Evolutionary conservation across 352 stramenopile species (phyloP), one percentile per base, ranked within the genome.

Genomic region (Phytopythium helicoides): DNA sequence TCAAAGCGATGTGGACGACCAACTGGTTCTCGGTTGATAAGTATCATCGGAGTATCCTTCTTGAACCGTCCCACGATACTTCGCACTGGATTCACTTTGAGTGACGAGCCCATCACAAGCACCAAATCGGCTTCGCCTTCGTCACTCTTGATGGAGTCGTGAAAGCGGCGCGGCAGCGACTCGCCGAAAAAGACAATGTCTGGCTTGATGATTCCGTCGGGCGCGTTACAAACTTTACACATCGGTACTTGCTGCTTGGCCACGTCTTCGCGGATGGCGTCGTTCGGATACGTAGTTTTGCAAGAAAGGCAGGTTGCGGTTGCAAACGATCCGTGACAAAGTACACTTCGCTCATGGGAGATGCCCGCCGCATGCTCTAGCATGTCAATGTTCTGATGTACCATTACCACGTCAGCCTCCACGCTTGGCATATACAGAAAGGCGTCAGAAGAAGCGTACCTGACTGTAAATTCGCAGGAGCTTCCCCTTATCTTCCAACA

Each of bases 161-260:
- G 81, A 58, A 99, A 98, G 52, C 74, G 84, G 44, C 86, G 66
- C 15, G 87, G 78, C 33, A 99, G 64, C 0, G 85, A 92, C 76
- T 99, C 95, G 25, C 96, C 96, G 66, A 99, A 99, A 62, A 99
- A 99, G 1, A 97, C 96, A 64, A 99, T 98, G 54, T 98, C 92
- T 0, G 97, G 96, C 74, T 99, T 99, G 33, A 99, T 65, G 16
- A 99, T 89, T 28, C 97, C 97, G 41, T 93, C 86, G 10, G 76
- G 59, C 1, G 64, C 65, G 6, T 76, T 74, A 42, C 83, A 94
- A n/a, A 58, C 58, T 35, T 70, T 66, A 52, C 83, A 92, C 83
- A 92, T 93, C 1, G 83, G 76, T 66, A 98, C 64, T 64, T 64
- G 53, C 53, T 81, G 72, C 64, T 92, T 64, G 62, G 82, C 62